phyloP scores from a whole-genome alignment of 441 rosid genomes.

The Arabidopsis lyrata region DNA sequence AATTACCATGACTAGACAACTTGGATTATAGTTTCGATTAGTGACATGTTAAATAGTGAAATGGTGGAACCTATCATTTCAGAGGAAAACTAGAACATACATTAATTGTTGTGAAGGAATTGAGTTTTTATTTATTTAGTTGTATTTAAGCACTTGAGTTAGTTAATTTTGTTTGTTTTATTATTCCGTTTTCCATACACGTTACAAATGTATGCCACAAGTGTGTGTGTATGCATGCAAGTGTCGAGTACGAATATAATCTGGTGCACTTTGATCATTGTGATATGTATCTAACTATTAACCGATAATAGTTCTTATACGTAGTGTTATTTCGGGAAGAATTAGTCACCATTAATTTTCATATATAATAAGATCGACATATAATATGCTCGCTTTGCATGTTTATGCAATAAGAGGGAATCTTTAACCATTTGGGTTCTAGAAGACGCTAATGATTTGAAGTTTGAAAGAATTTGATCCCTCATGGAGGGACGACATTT shows the following conservation, averaged over 20 bases:
- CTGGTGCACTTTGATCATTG: neutral
- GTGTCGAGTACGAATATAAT: conserved; percentile 4
- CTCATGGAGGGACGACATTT: conserved; percentile 43
- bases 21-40: conserved; percentile 33
- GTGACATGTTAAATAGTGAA: conserved; percentile 8
- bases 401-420: conserved; percentile 33
- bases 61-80: conserved; percentile 23
- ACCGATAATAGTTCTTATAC: neutral
- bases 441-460: conserved; percentile 45
- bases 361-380: conserved; percentile 11
- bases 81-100: neutral
- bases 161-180: neutral
- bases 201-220: neutral
- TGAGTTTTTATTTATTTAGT: neutral
- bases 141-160: neutral
- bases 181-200: neutral
- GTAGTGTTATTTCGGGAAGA: neutral
- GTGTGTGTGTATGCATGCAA: neutral
- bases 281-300: neutral
- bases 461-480: conserved; percentile 48
- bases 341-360: neutral
- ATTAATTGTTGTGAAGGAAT: conserved; percentile 16
- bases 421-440: conserved; percentile 45
- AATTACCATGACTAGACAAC: conserved; percentile 22
- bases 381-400: conserved; percentile 30